Percentiles rank a stretch among this genome's conserved stretches.
phyloP scores from a whole-genome alignment of 2,329 filamentous ascomycete genomes.

The Gyromitra esculenta region DNA sequence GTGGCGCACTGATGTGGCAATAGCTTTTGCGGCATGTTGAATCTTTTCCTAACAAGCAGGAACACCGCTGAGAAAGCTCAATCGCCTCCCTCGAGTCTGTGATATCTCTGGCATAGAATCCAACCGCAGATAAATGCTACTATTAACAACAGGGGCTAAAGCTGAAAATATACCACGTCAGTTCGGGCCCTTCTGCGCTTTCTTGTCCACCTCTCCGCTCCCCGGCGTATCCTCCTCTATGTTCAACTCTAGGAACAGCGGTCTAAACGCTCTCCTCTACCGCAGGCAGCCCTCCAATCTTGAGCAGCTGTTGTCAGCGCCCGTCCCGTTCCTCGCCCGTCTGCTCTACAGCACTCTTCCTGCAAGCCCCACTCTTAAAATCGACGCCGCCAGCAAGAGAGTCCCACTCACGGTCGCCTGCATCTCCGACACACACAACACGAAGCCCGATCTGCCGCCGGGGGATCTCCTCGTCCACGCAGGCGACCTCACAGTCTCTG shows the following conservation, averaged over 20 bases:
- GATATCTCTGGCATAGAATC: background rate
- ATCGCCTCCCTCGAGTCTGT: background rate
- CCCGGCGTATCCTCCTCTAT: background rate
- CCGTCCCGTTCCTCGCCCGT: constrained; percentile 14
- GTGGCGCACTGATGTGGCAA: background rate
- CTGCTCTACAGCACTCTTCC: constrained; percentile 31
- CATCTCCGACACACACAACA: constrained; percentile 79
- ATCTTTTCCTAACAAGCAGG: background rate
- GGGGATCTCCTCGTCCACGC: constrained; percentile 80
- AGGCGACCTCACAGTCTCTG: constrained; percentile 79
- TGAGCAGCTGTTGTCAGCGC: constrained; percentile 21
- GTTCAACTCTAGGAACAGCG: constrained; percentile 11
- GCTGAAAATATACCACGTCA: constrained; percentile 6
- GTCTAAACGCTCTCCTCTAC: constrained; percentile 10
- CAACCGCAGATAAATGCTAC: background rate
- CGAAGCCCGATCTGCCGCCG: constrained; percentile 66
- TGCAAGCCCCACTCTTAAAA: background rate
- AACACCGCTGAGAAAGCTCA: background rate
- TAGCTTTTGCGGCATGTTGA: background rate
- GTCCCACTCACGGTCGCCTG: constrained; percentile 73
- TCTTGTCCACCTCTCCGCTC: background rate
- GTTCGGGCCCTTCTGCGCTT: background rate
- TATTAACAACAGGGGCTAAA: constrained; percentile 4
- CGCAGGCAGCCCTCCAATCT: constrained; percentile 21
- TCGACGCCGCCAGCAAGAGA: constrained; percentile 58